These are phyloP conservation scores for Scheffersomyces stambukii DNA, from an alignment of 1,139 yeast genomes.

Conservation along the genomic window DNA sequence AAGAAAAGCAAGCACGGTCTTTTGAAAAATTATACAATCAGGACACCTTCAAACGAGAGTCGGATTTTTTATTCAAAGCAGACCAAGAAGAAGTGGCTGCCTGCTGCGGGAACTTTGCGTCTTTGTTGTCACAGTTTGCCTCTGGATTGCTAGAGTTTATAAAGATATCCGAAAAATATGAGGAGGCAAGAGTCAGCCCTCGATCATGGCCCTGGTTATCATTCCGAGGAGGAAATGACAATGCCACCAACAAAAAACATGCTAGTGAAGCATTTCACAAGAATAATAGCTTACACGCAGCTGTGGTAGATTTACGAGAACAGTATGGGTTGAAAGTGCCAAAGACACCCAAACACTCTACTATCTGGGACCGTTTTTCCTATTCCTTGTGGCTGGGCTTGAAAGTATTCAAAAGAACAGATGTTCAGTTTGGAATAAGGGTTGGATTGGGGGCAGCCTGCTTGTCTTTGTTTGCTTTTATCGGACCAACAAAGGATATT, in stretches of 20 bases:
- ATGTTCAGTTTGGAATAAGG: slow-evolving; percentile 73
- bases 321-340: slow-evolving; percentile 18
- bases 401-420: slow-evolving; percentile 48
- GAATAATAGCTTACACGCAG: slow-evolving; percentile 29
- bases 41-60: slow-evolving; percentile 40
- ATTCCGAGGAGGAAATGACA: slow-evolving; percentile 34
- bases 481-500: slow-evolving; percentile 47
- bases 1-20: slow-evolving; percentile 53
- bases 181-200: slow-evolving; percentile 19
- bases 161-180: slow-evolving; percentile 41
- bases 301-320: slow-evolving; percentile 30
- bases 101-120: slow-evolving; percentile 76
- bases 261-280: slow-evolving; percentile 3
- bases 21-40: slow-evolving; percentile 57
- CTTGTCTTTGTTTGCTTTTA: slow-evolving; percentile 65
- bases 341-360: slow-evolving; percentile 3
- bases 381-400: slow-evolving; percentile 29
- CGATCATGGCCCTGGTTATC: slow-evolving; percentile 51
- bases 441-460: slow-evolving; percentile 76
- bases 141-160: slow-evolving; percentile 52
- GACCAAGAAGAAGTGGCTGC: slow-evolving; percentile 83
- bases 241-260: not conserved
- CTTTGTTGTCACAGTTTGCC: slow-evolving; percentile 60
- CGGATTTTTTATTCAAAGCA: slow-evolving; percentile 43
- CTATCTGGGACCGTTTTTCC: slow-evolving; percentile 9